These are phyloP conservation scores for Pseudomonodictys pantanalensis DNA, from an alignment of 495 filamentous ascomycete genomes.

Conservation along the genomic window DNA sequence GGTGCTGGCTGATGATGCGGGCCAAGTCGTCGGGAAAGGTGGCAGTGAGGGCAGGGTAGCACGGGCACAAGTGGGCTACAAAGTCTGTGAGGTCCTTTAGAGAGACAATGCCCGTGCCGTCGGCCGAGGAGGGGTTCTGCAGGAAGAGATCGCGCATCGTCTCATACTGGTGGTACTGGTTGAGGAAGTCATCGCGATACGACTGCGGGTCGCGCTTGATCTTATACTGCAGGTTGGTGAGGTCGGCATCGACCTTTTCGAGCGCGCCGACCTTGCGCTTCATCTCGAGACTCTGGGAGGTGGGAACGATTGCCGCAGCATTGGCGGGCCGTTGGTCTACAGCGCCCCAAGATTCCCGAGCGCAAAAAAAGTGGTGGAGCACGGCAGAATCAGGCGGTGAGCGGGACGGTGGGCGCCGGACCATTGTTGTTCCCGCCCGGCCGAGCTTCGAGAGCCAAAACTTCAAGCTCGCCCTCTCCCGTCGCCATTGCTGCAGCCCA, in stretches of 20 bases:
- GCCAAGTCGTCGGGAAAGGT: conserved; percentile 79
- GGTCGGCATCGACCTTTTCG: conserved; percentile 91
- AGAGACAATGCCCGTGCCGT: conserved; percentile 70
- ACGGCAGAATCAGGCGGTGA: no score
- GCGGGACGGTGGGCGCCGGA: no score
- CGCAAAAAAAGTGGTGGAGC: no score
- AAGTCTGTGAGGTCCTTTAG: conserved; percentile 85
- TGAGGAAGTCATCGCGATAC: conserved; percentile 79
- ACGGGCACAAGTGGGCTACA: conserved; percentile 87
- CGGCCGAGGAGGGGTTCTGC: conserved; percentile 70
- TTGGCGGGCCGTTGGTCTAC: no score
- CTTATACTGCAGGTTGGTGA: conserved; percentile 86
- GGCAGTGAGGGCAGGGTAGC: conserved; percentile 76
- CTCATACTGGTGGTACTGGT: conserved; percentile 91
- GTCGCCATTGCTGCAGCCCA: not conserved
- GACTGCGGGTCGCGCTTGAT: conserved; percentile 80
- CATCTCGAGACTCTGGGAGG: no score
- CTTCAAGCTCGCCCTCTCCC: not conserved
- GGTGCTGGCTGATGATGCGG: conserved; percentile 73
- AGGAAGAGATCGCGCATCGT: conserved; percentile 87
- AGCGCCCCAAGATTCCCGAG: no score
- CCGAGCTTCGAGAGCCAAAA: no score
- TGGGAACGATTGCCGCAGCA: no score
- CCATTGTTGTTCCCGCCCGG: no score
- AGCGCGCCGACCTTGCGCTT: conserved; percentile 86